Base-by-base conservation (phyloP, 306 rosid species). In the Dicorynia guianensis region DNA sequence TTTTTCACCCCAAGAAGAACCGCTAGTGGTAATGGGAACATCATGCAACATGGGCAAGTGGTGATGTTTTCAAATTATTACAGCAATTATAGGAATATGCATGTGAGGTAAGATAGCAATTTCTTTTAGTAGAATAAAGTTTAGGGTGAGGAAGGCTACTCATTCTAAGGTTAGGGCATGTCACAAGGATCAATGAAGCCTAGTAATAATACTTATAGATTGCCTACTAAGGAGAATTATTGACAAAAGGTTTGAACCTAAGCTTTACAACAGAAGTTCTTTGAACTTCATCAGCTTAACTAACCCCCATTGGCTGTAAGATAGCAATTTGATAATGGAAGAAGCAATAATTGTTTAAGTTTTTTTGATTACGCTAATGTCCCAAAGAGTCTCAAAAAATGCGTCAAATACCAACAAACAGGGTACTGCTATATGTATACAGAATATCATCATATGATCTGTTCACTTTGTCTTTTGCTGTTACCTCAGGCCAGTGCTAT, bases 401-500 rank as follows among this genome's bases (percentile, higher is more conserved):
- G 20, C 49, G 74, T 44, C 15, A 68, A 67, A 69, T 40, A 56
- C 74, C 71, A 84, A 82, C 74, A 85, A 42, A 72, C 40, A 19
- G 17, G 1, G 58, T 30, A 65, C 75, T 20, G 11, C 35, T 59
- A 57, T 42, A 66, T 47, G 11, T 30, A 58, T 40, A 50, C 47
- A 73, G 62, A 63, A 58, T 44, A 83, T 75, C 85, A 54, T 42
- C 69, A 18, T 44, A 70, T 67, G 83, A 88, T 74, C 79, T 59
- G 39, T 81, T 68, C 75, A 35, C 55, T 63, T 59, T 81, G 84
- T 83, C 81, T 64, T 80, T 79, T 53, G 86, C 76, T 74, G 79
- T 81, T 69, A 65, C 72, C 75, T 60, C 25, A 48, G 39, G 80
- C 48, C 67, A 76, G 42, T 36, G 68, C 59, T 50, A 64, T 43